phyloP scores from a whole-genome alignment of 257 asterid species.

The Capsicum baccatum region DNA sequence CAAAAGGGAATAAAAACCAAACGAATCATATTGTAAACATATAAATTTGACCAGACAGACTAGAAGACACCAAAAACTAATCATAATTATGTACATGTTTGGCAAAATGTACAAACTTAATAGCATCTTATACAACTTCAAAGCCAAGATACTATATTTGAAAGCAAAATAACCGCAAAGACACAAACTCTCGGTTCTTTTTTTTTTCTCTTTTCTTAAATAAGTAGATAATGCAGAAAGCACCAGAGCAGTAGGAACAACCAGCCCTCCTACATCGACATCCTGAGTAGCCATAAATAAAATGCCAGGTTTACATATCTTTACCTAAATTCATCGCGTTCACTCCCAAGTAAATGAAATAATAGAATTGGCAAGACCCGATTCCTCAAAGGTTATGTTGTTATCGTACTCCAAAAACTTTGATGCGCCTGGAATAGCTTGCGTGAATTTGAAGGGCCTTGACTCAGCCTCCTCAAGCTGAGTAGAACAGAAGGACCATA shows the following conservation, averaged over 20 bases:
- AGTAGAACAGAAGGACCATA: conserved; percentile 83
- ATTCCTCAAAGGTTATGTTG: conserved; percentile 60
- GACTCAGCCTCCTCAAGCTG: conserved; percentile 70
- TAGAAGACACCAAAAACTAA: background rate
- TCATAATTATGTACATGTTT: conserved; percentile 24
- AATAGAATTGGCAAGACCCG: conserved; percentile 90
- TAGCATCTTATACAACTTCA: conserved; percentile 28
- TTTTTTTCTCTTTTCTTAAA: background rate
- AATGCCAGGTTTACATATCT: background rate
- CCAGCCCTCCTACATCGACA: background rate
- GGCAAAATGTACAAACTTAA: conserved; percentile 3
- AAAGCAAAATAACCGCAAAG: background rate
- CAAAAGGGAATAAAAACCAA: no score
- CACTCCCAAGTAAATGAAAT: conserved; percentile 81
- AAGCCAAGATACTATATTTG: conserved; percentile 13
- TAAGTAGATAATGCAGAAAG: background rate
- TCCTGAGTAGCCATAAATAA: conserved; percentile 10
- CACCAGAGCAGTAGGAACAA: background rate
- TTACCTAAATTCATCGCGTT: background rate
- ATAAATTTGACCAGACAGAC: background rate
- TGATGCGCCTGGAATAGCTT: conserved; percentile 78
- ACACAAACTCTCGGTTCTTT: background rate
- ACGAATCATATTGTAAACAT: background rate
- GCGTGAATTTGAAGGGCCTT: conserved; percentile 64
- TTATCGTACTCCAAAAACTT: conserved; percentile 56